Conservation (phyloP, 495 filamentous ascomycete species). For the Stereocaulon alpinum region DNA sequence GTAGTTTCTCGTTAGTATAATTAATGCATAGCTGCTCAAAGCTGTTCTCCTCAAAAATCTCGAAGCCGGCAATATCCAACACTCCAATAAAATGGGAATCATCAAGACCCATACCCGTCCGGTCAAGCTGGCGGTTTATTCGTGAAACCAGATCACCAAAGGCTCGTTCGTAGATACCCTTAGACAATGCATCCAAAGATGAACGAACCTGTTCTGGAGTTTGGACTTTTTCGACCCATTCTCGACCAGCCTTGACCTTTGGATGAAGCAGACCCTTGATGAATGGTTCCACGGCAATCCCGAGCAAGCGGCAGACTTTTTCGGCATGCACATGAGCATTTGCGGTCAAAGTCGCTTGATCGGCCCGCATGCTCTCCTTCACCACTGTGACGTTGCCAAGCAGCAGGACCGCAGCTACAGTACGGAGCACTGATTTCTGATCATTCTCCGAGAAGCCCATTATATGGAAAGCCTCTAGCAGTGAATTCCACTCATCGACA, state of each 20-base stretch:
- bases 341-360: constrained; percentile 74
- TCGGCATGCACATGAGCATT: constrained; percentile 61
- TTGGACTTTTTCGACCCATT: constrained; percentile 97
- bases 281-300: constrained; percentile 75
- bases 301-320: constrained; percentile 73
- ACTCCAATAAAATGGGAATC: constrained; percentile 95
- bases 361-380: constrained; percentile 78
- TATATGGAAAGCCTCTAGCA: constrained; percentile 86
- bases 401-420: constrained; percentile 84
- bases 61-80: constrained; percentile 97
- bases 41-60: constrained; percentile 97
- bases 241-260: constrained; percentile 84
- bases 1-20: constrained; percentile 98
- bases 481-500: constrained; percentile 73
- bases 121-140: constrained; percentile 86
- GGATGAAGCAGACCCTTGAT: constrained; percentile 83
- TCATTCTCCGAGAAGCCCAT: constrained; percentile 91
- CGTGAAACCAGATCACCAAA: constrained; percentile 88
- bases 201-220: constrained; percentile 92
- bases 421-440: constrained; percentile 70
- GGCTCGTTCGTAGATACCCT: constrained; percentile 92
- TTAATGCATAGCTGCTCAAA: constrained; percentile 99
- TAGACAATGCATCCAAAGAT: constrained; percentile 81
- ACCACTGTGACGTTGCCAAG: constrained; percentile 83
- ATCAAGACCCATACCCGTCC: constrained; percentile 63